phyloP scores from a whole-genome alignment of 176 grass and related monocot species.

The Pharus latifolius region DNA sequence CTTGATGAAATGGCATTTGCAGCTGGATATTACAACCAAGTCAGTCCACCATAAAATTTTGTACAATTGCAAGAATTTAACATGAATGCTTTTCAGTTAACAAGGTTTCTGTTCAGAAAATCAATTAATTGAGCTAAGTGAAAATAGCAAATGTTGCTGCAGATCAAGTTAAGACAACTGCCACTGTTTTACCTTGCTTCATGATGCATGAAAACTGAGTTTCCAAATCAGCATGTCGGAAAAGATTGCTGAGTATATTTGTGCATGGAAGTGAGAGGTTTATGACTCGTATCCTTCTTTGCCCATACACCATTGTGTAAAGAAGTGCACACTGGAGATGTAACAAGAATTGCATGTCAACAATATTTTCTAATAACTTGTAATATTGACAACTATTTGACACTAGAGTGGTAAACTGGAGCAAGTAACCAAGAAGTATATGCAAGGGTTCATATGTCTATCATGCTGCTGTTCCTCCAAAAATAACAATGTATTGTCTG shows the following conservation, averaged over 20 bases:
- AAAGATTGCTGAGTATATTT: constrained; percentile 57
- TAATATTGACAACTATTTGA: neutral
- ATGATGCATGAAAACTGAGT: constrained; percentile 63
- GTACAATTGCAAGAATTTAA: neutral
- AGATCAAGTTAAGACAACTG: neutral
- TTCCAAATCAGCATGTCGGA: constrained; percentile 74
- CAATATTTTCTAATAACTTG: neutral
- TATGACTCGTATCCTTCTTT: constrained; percentile 89
- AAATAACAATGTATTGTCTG: neutral
- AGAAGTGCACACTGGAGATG: constrained; percentile 69
- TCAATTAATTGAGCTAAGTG: neutral
- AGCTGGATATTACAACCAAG: constrained; percentile 29
- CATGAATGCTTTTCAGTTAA: neutral
- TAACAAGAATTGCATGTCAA: constrained; percentile 2
- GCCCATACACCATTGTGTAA: constrained; percentile 66
- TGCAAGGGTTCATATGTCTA: neutral
- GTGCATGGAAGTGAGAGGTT: constrained; percentile 76
- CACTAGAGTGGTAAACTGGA: too few relatives aligned
- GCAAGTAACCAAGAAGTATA: too few relatives aligned
- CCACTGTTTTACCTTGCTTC: constrained; percentile 68
- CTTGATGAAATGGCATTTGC: constrained; percentile 43
- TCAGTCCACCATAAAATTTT: neutral
- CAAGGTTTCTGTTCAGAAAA: neutral
- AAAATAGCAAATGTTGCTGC: neutral
- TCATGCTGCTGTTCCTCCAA: neutral